Evolutionary conservation across 129 eudicot species (phyloP).

Genomic region (Pseudognaphalium luteoalbum): DNA sequence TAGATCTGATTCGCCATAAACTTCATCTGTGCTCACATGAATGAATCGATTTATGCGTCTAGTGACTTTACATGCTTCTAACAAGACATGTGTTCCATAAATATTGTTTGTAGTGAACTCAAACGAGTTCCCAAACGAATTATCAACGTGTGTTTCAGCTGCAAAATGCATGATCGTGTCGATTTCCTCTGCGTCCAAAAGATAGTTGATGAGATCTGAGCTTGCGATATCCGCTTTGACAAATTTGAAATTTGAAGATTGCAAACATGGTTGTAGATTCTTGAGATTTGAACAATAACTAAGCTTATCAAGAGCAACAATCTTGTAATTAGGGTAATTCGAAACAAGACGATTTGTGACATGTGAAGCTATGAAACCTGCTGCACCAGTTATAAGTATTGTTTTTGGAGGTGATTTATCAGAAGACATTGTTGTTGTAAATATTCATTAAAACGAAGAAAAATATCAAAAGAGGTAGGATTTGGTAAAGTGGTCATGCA

Average conservation of each 20-base stretch:
- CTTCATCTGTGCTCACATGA: constrained; percentile 65
- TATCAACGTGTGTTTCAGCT: constrained; percentile 61
- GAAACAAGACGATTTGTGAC: constrained; percentile 45
- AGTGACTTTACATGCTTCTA: constrained; percentile 52
- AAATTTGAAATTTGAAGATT: constrained; percentile 52
- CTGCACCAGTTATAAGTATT: constrained; percentile 60
- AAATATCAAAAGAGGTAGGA: neutral
- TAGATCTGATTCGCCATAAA: constrained; percentile 51
- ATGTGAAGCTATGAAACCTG: constrained; percentile 62
- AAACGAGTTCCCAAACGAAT: constrained; percentile 50
- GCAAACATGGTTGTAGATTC: constrained; percentile 41
- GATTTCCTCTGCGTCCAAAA: constrained; percentile 41
- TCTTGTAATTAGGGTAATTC: constrained; percentile 42
- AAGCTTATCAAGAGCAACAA: constrained; percentile 56
- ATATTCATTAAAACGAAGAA: neutral
- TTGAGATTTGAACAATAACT: constrained; percentile 51
- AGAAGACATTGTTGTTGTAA: constrained; percentile 27
- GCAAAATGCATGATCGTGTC: constrained; percentile 65
- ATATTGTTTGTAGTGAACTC: constrained; percentile 56
- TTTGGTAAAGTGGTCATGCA: neutral
- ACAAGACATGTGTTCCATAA: constrained; percentile 54
- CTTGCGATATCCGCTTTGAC: constrained; percentile 52
- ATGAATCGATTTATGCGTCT: constrained; percentile 39
- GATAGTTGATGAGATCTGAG: constrained; percentile 46
- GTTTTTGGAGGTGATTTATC: constrained; percentile 35